These are phyloP conservation scores for Glaciozyma antarctica DNA, from an alignment of 768 basidiomycete species.

Conservation along the genomic window DNA sequence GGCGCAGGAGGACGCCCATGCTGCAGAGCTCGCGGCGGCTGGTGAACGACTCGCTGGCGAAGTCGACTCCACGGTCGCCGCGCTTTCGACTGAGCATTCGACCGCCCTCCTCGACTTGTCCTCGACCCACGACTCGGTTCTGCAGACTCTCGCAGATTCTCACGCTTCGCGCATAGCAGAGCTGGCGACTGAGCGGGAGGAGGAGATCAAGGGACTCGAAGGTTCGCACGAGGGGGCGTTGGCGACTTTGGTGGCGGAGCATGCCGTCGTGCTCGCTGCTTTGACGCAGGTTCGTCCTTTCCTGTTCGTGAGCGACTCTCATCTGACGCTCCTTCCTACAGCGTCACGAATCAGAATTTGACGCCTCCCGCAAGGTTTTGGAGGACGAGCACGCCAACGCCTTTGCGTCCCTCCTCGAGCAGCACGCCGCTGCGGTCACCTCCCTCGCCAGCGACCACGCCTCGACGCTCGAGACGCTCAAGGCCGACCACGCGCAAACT, in stretches of 20 bases:
- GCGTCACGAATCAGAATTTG: neutral
- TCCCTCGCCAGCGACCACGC: slow-evolving; percentile 15
- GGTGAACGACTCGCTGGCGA: slow-evolving; percentile 1
- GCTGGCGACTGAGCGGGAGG: slow-evolving; percentile 13
- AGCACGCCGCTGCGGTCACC: slow-evolving; percentile 28
- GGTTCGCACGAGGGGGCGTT: slow-evolving; percentile 37
- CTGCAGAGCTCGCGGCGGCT: neutral
- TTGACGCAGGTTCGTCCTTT: neutral
- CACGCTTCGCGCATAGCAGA: neutral
- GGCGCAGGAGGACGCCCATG: slow-evolving; percentile 57
- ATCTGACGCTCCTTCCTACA: neutral
- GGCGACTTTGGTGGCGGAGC: slow-evolving; percentile 4
- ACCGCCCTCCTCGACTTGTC: slow-evolving; percentile 44
- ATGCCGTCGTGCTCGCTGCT: neutral
- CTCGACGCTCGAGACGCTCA: neutral
- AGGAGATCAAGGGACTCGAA: slow-evolving; percentile 14
- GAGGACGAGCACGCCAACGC: slow-evolving; percentile 2
- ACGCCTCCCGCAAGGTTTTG: neutral
- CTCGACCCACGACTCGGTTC: slow-evolving; percentile 44
- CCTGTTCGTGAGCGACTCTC: neutral
- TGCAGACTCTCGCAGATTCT: slow-evolving; percentile 34
- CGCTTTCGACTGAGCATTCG: slow-evolving; percentile 52
- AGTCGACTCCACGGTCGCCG: slow-evolving; percentile 10
- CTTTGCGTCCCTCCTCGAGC: neutral
- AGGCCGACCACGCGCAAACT: slow-evolving; percentile 3